Base-by-base conservation (phyloP, 805 yeast genomes). In the Metschnikowia borealis region DNA sequence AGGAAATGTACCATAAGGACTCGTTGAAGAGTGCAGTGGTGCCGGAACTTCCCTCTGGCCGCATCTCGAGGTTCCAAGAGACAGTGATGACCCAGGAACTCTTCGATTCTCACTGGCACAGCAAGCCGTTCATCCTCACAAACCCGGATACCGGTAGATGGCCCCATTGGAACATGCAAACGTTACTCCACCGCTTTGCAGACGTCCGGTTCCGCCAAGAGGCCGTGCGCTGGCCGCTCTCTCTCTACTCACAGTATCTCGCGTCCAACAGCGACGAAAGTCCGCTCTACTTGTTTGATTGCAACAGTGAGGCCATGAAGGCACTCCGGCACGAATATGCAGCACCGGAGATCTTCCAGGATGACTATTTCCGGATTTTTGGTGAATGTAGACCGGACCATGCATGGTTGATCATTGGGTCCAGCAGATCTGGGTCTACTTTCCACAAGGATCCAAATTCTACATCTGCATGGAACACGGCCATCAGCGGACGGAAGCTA, bases 401-500 rank as follows among this genome's bases (percentile, higher is more conserved):
- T 64, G 79, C 92, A n/a, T 90, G 97, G 97, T 70, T 90, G 20
- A 91, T 91, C 43, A 77, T 87, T 6, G 97, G 97, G 0, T 90
- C 96, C 2, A 73, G 70, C 18, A 68, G 95, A 44, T 82, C 89
- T 6, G 97, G 97, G 0, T 87, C 96, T 0, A 86, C 95, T 0
- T 90, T 89, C 66, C 97, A 90, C 65, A 90, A 91, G 60, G 97
- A 90, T 62, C 97, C 97, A 6, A 90, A 90, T 63, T 80, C 81
- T 41, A 91, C 97, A 0, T 81, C 86, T 46, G 97, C 97, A 0
- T 90, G 97, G 97, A 90, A 90, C 64, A 80, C 91, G 0, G 82
- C 84, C 1, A 65, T 90, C 1, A 71, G 78, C 2, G 97, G 97
- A 1, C 69, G 78, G 47, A 89, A 89, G 64, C 71, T 90, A 42